Conservation (phyloP, 495 filamentous ascomycete genomes). For the Hypoxylon cercidicola region DNA sequence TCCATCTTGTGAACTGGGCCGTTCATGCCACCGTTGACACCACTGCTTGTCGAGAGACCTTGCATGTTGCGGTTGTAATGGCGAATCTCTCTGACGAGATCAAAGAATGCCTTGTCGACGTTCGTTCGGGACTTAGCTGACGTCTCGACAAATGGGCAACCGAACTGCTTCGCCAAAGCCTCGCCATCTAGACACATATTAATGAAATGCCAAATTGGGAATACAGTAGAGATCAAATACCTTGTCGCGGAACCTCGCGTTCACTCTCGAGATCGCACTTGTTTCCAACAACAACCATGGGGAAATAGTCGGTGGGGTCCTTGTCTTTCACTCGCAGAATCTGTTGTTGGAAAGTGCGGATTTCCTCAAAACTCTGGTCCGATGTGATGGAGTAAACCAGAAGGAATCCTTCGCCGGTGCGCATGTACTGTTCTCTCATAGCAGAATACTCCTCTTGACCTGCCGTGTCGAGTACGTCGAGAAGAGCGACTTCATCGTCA, state of each 20-base stretch:
- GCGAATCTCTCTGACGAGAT: slow-evolving; percentile 96
- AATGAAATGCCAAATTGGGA: slow-evolving; percentile 37
- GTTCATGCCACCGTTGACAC: slow-evolving; percentile 67
- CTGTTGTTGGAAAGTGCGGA: slow-evolving; percentile 97
- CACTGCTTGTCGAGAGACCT: slow-evolving; percentile 75
- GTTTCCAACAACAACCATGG: slow-evolving; percentile 99
- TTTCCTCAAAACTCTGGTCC: slow-evolving; percentile 96
- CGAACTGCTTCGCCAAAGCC: slow-evolving; percentile 83
- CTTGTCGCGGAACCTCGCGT: slow-evolving; percentile 88
- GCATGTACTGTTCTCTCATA: slow-evolving; percentile 99
- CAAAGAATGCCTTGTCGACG: slow-evolving; percentile 97
- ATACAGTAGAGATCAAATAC: slow-evolving; percentile 60
- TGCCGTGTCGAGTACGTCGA: slow-evolving; percentile 97
- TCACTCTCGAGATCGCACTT: slow-evolving; percentile 97
- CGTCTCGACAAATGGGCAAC: slow-evolving; percentile 98
- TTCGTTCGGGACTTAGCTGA: slow-evolving; percentile 98
- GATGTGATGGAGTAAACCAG: slow-evolving; percentile 98
- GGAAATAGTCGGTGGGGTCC: slow-evolving; percentile 81
- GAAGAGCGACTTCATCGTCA: slow-evolving; percentile 95
- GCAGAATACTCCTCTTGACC: slow-evolving; percentile 99
- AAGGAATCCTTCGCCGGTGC: slow-evolving; percentile 97
- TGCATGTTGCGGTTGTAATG: slow-evolving; percentile 98
- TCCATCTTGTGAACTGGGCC: slow-evolving; percentile 79
- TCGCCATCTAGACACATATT: slow-evolving; percentile 77
- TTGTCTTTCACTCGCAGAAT: slow-evolving; percentile 98